phyloP scores from a whole-genome alignment of 805 yeast species.

The Wickerhamiella kazuoi region DNA sequence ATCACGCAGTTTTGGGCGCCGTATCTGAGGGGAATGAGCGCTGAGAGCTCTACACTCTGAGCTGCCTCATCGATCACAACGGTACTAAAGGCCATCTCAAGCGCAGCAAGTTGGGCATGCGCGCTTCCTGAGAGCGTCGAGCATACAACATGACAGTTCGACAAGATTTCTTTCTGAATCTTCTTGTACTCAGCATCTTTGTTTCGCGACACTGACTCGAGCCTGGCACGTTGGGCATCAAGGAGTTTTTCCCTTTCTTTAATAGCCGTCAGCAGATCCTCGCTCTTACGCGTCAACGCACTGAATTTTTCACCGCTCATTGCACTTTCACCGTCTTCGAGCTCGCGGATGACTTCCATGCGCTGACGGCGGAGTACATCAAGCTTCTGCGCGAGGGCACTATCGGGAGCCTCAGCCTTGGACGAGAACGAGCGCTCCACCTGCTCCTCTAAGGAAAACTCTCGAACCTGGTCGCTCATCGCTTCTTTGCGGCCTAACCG shows the following conservation, averaged over 20 bases:
- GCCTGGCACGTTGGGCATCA: constrained; percentile 64
- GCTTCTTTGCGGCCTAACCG: constrained; percentile 85
- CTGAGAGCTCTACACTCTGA: constrained; percentile 85
- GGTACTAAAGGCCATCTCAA: constrained; percentile 68
- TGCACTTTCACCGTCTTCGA: not conserved
- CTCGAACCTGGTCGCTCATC: constrained; percentile 63
- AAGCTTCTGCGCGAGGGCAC: constrained; percentile 26
- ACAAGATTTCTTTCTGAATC: constrained; percentile 52
- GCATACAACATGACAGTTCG: constrained; percentile 70
- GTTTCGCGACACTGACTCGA: constrained; percentile 49
- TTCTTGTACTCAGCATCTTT: constrained; percentile 64
- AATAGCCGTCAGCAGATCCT: constrained; percentile 40
- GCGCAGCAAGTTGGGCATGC: constrained; percentile 59
- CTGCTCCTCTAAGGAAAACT: constrained; percentile 67
- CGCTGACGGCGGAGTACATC: constrained; percentile 8
- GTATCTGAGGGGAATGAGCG: constrained; percentile 78
- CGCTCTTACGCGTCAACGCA: constrained; percentile 15
- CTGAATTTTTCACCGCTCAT: constrained; percentile 2
- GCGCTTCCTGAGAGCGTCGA: constrained; percentile 90
- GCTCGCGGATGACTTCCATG: constrained; percentile 7
- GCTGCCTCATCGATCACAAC: constrained; percentile 96
- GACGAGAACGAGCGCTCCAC: constrained; percentile 31
- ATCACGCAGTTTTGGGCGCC: constrained; percentile 81
- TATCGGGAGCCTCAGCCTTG: constrained; percentile 16
- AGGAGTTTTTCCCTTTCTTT: constrained; percentile 53